These are phyloP conservation scores for Bathelium albidoporum DNA, from an alignment of 495 filamentous ascomycete species.

Conservation along the genomic window DNA sequence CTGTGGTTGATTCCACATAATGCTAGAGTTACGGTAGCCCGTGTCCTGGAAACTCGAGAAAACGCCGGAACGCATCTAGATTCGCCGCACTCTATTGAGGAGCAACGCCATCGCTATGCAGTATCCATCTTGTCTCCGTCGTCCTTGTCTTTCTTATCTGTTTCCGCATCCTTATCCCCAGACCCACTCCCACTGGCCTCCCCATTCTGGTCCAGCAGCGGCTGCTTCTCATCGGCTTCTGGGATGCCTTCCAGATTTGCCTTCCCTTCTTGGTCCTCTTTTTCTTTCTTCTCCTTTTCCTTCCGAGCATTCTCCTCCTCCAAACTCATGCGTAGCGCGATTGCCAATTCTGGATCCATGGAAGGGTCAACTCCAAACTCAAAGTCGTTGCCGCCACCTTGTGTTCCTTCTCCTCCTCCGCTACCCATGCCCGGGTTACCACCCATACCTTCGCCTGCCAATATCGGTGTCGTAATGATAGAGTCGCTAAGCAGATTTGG, in stretches of 20 bases:
- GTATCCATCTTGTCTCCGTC: conserved; percentile 78
- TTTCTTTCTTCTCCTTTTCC: conserved; percentile 70
- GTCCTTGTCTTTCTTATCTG: conserved; percentile 20
- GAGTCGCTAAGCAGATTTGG: conserved; percentile 85
- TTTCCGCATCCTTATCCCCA: conserved; percentile 16
- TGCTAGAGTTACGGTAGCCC: background rate
- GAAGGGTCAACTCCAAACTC: conserved; percentile 73
- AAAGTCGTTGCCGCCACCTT: conserved; percentile 40
- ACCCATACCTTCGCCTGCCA: conserved; percentile 61
- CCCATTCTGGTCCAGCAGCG: conserved; percentile 54
- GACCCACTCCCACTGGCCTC: conserved; percentile 53
- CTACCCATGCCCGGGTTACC: conserved; percentile 33
- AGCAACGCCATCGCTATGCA: conserved; percentile 36
- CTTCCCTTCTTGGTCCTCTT: conserved; percentile 61
- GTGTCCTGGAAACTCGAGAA: background rate
- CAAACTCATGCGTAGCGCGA: conserved; percentile 94
- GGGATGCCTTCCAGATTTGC: conserved; percentile 65
- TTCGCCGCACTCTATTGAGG: background rate
- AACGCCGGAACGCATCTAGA: background rate
- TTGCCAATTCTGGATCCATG: conserved; percentile 81
- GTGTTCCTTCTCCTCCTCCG: conserved; percentile 45
- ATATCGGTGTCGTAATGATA: conserved; percentile 81
- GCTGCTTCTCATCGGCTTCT: conserved; percentile 65
- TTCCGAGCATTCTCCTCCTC: conserved; percentile 93
- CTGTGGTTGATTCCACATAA: background rate